Evolutionary conservation across 2,329 filamentous ascomycete species (phyloP), one percentile per base, ranked within the genome.

Genomic region (Pseudocercospora vitis): DNA sequence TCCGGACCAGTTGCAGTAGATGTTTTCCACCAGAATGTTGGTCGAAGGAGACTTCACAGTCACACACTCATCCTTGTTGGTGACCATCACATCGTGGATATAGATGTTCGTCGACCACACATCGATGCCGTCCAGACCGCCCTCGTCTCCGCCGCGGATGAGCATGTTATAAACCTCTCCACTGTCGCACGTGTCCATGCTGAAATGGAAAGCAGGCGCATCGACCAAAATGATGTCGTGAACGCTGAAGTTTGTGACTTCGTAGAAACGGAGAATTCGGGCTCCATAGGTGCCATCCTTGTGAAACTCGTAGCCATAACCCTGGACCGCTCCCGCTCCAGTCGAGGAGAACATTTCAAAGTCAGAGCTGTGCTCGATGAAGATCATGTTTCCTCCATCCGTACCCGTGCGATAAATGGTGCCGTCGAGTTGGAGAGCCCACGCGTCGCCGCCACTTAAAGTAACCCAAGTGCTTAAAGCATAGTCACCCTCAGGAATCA

Each of bases 51-150:
- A 75, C 67, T 80, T 83, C 55, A 82, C 77, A 2, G 79, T 82
- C 0, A 83, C 78, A 63, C 80, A 83, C 63, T 84, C 81, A 62
- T 84, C 64, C 67, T 81, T 82, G 74, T 84, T 84, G 19, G 81
- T 82, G 4, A 84, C 81, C 70, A 79, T 78, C 37, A 83, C 67
- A 63, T 84, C 81, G 62, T 84, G 81, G 44, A 83, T 70, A 76
- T 78, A 81, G 49, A 83, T 76, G 59, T 83, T 82, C 39, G 66
- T 74, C 9, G 75, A 74, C 70, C 74, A 80, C 3, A 83, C 73
- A 62, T 83, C 78, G 52, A 83, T 73, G 2, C 81, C 81, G 62
- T 84, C 81, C 4, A 83, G 67, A 42, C 78, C 78, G 44, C 79
- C 79, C 55, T 69, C 65, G 51, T 81, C 71, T 3, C 73, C 79